Conservation (phyloP, 257 asterid genomes). For the Handroanthus guayacan region DNA sequence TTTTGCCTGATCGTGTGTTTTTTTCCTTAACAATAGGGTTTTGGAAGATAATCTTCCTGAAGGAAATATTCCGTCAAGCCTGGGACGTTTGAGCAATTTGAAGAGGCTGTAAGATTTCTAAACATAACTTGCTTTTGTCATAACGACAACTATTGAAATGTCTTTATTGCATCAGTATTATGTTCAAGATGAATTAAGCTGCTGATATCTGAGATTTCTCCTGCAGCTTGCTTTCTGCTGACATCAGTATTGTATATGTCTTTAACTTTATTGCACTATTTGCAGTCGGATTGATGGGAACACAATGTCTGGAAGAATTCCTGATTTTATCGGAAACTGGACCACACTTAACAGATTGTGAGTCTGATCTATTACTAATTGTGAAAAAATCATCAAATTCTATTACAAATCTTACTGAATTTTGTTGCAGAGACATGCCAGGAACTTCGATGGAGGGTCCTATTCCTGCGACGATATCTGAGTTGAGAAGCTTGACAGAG, state of each 20-base stretch:
- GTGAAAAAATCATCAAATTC: neutral
- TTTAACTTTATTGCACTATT: constrained; percentile 28
- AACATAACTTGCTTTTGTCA: constrained; percentile 10
- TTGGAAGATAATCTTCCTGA: constrained; percentile 83
- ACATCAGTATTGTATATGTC: constrained; percentile 55
- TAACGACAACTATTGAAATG: neutral
- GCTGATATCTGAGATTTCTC: constrained; percentile 34
- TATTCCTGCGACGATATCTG: constrained; percentile 62
- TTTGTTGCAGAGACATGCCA: constrained; percentile 70
- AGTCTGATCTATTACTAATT: constrained; percentile 32
- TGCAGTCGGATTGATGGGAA: constrained; percentile 93
- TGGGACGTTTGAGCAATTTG: constrained; percentile 73
- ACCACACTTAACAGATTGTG: constrained; percentile 61
- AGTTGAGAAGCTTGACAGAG: constrained; percentile 48
- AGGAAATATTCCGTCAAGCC: constrained; percentile 75
- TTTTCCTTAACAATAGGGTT: constrained; percentile 48
- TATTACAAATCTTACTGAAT: constrained; percentile 24
- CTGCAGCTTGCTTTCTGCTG: constrained; percentile 82
- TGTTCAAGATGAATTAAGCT: constrained; percentile 14
- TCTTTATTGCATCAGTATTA: neutral
- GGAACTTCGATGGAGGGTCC: constrained; percentile 89
- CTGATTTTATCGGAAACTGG: constrained; percentile 86
- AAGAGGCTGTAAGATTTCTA: constrained; percentile 66
- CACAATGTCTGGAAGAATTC: constrained; percentile 71
- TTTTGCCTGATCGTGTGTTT: constrained; percentile 38